Percentiles rank a stretch among this genome's conserved stretches.
Conservation (phyloP, 192 early-diverging fungal species). For the Coemansia aciculifera region DNA sequence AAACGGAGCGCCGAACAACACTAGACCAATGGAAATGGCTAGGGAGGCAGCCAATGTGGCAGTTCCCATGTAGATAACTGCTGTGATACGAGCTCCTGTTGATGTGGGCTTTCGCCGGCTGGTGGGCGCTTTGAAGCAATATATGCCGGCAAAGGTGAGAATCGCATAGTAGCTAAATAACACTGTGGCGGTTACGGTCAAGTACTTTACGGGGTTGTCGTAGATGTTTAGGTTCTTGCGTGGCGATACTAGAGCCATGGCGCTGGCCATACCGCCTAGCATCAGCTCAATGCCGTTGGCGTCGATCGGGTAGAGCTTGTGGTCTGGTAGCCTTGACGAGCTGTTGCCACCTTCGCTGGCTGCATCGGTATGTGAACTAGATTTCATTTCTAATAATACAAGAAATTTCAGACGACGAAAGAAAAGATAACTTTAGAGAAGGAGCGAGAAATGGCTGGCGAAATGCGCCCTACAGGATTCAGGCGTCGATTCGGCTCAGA, state of each 20-base stretch:
- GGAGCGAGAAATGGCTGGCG: background rate
- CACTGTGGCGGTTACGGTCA: conserved; percentile 23
- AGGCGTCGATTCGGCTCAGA: background rate
- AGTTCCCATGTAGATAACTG: conserved; percentile 8
- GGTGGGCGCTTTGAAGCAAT: conserved; percentile 33
- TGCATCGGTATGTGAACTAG: background rate
- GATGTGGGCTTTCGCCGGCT: background rate
- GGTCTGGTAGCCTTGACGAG: conserved; percentile 2
- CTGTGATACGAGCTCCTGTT: conserved; percentile 2
- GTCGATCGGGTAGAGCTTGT: conserved; percentile 45
- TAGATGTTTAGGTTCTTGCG: conserved; percentile 42
- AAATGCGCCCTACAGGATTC: background rate
- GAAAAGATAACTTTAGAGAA: background rate
- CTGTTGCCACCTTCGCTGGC: background rate
- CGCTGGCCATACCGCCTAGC: conserved; percentile 40
- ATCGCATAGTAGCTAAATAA: conserved; percentile 46
- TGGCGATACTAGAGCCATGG: conserved; percentile 39
- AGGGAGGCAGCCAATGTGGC: conserved; percentile 16
- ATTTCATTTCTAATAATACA: background rate
- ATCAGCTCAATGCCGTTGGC: conserved; percentile 47
- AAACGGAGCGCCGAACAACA: conserved; percentile 48
- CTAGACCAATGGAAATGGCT: conserved; percentile 11
- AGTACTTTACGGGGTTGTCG: conserved; percentile 35
- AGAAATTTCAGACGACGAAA: background rate
- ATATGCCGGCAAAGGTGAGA: conserved; percentile 38